These are phyloP conservation scores for Populus davidiana DNA, from an alignment of 345 rosid species.

Conservation along the genomic window DNA sequence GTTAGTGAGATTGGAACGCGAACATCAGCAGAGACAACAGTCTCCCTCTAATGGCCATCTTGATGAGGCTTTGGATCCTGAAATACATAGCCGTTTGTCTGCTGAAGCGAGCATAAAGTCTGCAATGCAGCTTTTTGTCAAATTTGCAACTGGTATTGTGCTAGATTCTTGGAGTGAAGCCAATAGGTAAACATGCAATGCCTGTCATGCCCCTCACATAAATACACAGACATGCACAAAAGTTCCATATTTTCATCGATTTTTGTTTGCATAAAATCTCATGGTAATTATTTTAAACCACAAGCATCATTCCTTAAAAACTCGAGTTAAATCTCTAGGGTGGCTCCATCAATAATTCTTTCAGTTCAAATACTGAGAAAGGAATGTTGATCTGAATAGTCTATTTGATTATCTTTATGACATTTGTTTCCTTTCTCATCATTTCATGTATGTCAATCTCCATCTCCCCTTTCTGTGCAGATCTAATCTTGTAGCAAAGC, in stretches of 20 bases:
- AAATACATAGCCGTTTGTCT: slow-evolving; percentile 57
- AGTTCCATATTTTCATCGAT: background rate
- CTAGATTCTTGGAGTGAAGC: slow-evolving; percentile 86
- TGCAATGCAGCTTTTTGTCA: slow-evolving; percentile 86
- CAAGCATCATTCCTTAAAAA: background rate
- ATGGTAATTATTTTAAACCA: background rate
- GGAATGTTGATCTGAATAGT: background rate
- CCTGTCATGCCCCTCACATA: background rate
- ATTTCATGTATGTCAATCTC: background rate
- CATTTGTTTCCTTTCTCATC: background rate
- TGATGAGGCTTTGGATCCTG: slow-evolving; percentile 59
- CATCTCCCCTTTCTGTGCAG: slow-evolving; percentile 33
- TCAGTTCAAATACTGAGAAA: background rate
- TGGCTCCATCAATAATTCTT: background rate
- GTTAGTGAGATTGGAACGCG: slow-evolving; percentile 74
- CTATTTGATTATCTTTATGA: background rate
- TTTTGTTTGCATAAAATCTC: background rate
- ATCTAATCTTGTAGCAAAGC: slow-evolving; percentile 89
- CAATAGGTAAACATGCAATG: slow-evolving; percentile 52
- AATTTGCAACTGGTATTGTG: slow-evolving; percentile 74
- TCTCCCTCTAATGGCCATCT: slow-evolving; percentile 69
- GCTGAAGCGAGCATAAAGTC: slow-evolving; percentile 91
- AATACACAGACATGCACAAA: background rate
- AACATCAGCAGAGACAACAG: slow-evolving; percentile 66
- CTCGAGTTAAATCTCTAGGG: background rate